Evolutionary conservation across 2,329 filamentous ascomycete species (phyloP), one percentile per base, ranked within the genome.

Genomic region (Orbilia javanica): DNA sequence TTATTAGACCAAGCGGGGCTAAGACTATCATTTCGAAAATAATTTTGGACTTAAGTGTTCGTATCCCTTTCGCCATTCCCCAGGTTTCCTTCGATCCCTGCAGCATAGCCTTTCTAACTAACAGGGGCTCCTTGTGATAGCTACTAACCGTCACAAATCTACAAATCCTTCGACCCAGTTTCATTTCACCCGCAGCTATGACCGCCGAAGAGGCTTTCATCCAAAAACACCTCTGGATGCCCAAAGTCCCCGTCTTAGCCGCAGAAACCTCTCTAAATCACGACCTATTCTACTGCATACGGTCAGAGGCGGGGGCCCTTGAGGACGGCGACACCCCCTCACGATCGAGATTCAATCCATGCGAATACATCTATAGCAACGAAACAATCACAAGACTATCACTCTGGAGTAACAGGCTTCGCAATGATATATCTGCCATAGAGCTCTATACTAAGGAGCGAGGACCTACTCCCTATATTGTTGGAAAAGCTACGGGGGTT

Each of bases 351-450:
- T 60, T 42, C 5, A 18, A 42, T 42, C 55, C 34, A 7, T 4
- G 42, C 1, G 55, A 60, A 20, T 42, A 4, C 8, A 60, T 60
- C 6, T 13, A 27, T 11, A 5, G 31, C 31, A n/a, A 42, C 4
- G 34, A 42, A n/a, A 42, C 55, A 1, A 25, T 42, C 1, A 42
- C 31, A 5, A 42, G 55, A 20, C 13, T 60, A 25, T 60, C 55
- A 10, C 7, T 60, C 10, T 60, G 34, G 55, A 42, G 18, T 42
- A 27, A 31, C 1, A 34, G 55, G 11, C 18, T 42, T 15, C 13
- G 42, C 11, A 42, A 42, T 39, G 55, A 60, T 60, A 60, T 60
- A 22, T 42, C 20, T n/a, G 55, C 55, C 1, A 60, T 60, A 25
- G 31, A 60, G n/a, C 11, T 60, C 4, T 60, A 60, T 7, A 60